Base-by-base conservation (phyloP, 2,329 filamentous ascomycete genomes). In the Pseudocercospora fijiensis region DNA sequence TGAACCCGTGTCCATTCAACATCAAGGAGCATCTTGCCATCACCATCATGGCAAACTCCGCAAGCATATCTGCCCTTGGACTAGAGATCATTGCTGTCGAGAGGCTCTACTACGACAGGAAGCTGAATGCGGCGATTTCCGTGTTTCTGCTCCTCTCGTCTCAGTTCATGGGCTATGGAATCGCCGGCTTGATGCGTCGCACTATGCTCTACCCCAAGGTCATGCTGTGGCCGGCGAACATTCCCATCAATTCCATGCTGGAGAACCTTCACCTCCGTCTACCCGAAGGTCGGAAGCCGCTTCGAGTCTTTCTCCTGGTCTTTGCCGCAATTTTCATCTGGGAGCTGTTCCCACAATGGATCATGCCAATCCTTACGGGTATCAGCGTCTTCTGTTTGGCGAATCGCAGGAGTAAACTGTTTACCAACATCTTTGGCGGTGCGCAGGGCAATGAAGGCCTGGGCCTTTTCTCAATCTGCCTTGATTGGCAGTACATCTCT, bases 1-100 rank as follows among this genome's bases (percentile, higher is more conserved):
- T 87, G 33, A 82, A 81, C 80, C 75, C 85, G 0, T 84, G 84
- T 18, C 82, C 80, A 20, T 87, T 87, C 76, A 87, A 86, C 75
- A 83, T 82, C 74, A 87, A 87, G 76, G 85, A 87, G 71, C 85
- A 87, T 70, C 83, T 85, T 57, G 77, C 86, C 43, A 85, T 87
- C 68, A 84, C 86, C 24, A 83, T 85, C 73, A 88, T 88, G 85
- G 86, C 85, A 1, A 87, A 86, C 73, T 85, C 86, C 70, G 56
- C 64, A 11, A 43, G 26, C 47, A 60, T 51, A 7, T 26, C 56
- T 22, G 37, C 61, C 3, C 53, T 53, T 26, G 49, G 30, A 1
- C 27, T 55, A 18, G 30, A 49, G 20, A 63, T 59, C 47, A 60
- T 63, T 47, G 41, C 60, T 26, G 60, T 62, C 22, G 43, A 63